Base-by-base conservation (phyloP, 2,329 filamentous ascomycete species). In the Onygena corvina region DNA sequence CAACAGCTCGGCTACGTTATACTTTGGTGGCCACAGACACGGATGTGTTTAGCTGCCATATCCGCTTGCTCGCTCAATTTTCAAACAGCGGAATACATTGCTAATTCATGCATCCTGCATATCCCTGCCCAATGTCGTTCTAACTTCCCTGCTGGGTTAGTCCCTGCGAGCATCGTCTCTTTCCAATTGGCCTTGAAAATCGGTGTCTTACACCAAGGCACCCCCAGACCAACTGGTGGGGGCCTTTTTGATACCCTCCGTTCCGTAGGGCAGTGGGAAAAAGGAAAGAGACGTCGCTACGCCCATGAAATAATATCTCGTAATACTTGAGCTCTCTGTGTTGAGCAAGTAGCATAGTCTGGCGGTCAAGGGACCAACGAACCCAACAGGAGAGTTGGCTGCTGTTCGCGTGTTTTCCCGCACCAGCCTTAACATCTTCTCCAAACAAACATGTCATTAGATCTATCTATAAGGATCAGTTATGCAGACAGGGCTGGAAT, bases 291-390 rank as follows among this genome's bases (percentile, higher is more conserved):
- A n/a, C n/a, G n/a, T n/a, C n/a, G n/a, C n/a, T n/a, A n/a, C n/a
- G n/a, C n/a, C n/a, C n/a, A n/a, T n/a, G n/a, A n/a, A n/a, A n/a
- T n/a, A n/a, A n/a, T n/a, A n/a, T n/a, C n/a, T n/a, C n/a, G n/a
- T n/a, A n/a, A n/a, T n/a, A n/a, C n/a, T n/a, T n/a, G n/a, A n/a
- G n/a, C n/a, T n/a, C n/a, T n/a, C n/a, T n/a, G n/a, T n/a, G 36
- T n/a, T 42, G 36, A 23, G 12, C 36, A n/a, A 42, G 21, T 2
- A 25, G 20, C 3, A 3, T 16, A 3, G 20, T 5, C 4, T 42
- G 16, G 20, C 36, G 16, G 36, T 25, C 36, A 42, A 42, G n/a
- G n/a, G 12, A n/a, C 36, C 36, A 42, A 42, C 36, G 27, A 42
- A 21, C 21, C 21, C 20, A 42, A 23, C 36, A 42, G 27, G 27